These are phyloP conservation scores for Backusella liffmaniae DNA, from an alignment of 192 early-diverging fungal genomes.

Conservation along the genomic window DNA sequence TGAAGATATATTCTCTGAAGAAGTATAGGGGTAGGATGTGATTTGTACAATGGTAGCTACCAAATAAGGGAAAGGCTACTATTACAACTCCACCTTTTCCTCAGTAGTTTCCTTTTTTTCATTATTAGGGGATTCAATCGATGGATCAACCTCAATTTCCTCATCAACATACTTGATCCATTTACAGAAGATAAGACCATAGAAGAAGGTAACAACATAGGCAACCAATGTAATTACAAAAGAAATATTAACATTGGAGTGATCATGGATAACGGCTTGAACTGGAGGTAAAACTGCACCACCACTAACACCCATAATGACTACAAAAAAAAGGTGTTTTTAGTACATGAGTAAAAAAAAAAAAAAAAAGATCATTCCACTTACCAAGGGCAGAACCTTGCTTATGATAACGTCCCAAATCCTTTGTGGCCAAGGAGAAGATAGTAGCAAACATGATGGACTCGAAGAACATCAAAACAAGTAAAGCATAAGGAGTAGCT, in stretches of 20 bases:
- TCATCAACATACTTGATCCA: constrained; percentile 25
- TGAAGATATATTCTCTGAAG: not conserved
- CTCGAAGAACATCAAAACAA: constrained; percentile 37
- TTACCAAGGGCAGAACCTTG: constrained; percentile 26
- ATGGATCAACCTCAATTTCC: not conserved
- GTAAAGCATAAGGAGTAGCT: constrained; percentile 22
- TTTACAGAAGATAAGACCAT: constrained; percentile 14
- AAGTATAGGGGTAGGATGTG: not conserved
- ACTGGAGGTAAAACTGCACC: constrained; percentile 29
- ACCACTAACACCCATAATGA: constrained; percentile 32
- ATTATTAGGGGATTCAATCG: not conserved
- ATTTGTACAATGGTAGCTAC: not conserved
- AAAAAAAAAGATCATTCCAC: not conserved
- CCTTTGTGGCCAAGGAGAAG: constrained; percentile 31
- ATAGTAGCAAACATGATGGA: constrained; percentile 35
- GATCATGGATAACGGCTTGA: constrained; percentile 27
- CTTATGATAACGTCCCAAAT: constrained; percentile 31
- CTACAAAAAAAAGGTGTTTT: not conserved
- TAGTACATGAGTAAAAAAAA: not conserved
- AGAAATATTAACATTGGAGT: constrained; percentile 13
- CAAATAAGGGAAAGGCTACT: not conserved
- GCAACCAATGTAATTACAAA: constrained; percentile 22
- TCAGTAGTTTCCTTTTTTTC: not conserved
- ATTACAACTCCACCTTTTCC: not conserved
- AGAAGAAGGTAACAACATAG: constrained; percentile 22